phyloP scores from a whole-genome alignment of 495 filamentous ascomycete genomes.

The Penicillium tannophilum region DNA sequence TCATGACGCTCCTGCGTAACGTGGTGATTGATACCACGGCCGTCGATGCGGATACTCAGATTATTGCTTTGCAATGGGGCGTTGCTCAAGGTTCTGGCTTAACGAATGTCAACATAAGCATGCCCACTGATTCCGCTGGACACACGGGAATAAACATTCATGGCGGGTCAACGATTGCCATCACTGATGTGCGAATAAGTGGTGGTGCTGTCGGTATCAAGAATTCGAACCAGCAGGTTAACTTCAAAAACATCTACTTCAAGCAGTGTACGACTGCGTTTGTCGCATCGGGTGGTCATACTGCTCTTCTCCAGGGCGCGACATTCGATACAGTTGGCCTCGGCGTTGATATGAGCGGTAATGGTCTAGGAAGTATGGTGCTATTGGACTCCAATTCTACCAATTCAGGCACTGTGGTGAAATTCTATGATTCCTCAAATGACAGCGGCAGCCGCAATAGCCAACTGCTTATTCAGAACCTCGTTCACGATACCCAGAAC shows the following conservation, averaged over 20 bases:
- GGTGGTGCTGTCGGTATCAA: conserved; percentile 53
- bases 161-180: conserved; percentile 46
- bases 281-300: conserved; percentile 38
- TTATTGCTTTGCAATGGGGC: conserved; percentile 63
- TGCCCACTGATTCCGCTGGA: conserved; percentile 54
- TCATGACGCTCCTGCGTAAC: conserved; percentile 46
- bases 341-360: conserved; percentile 38
- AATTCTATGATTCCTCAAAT: conserved; percentile 44
- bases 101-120: conserved; percentile 74
- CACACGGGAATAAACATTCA: conserved; percentile 55
- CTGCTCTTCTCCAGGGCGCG: conserved; percentile 41
- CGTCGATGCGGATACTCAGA: conserved; percentile 22
- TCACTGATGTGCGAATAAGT: conserved; percentile 49
- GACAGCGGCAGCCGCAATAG: conserved; percentile 35
- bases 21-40: conserved; percentile 43
- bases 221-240: conserved; percentile 56
- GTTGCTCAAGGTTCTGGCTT: conserved; percentile 69
- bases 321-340: conserved; percentile 34
- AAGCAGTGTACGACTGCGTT: conserved; percentile 41
- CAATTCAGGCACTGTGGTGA: conserved; percentile 51
- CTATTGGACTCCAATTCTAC: conserved; percentile 46
- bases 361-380: conserved; percentile 52
- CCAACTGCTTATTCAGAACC: conserved; percentile 42
- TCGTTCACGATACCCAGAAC: conserved; percentile 25
- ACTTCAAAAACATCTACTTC: conserved; percentile 52